These are phyloP conservation scores for Solanum peruvianum DNA, from an alignment of 257 asterid species.

Conservation along the genomic window DNA sequence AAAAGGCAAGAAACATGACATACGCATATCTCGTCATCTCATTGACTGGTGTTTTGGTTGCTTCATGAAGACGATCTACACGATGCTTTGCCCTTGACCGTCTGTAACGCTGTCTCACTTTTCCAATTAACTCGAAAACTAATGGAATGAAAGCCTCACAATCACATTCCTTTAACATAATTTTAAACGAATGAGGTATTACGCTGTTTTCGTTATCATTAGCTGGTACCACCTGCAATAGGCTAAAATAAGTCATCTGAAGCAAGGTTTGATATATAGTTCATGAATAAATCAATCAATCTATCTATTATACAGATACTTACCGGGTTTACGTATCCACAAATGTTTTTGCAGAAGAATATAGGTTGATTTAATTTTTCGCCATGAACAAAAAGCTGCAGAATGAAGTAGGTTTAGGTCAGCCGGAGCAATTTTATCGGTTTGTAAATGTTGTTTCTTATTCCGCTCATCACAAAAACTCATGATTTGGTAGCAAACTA, in stretches of 20 bases:
- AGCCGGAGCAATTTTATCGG: not conserved
- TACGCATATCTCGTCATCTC: constrained; percentile 94
- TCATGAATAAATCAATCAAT: not conserved
- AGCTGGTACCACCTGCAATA: constrained; percentile 71
- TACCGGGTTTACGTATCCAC: constrained; percentile 84
- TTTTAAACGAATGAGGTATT: constrained; percentile 78
- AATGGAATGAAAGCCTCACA: constrained; percentile 83
- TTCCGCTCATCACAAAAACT: not conserved
- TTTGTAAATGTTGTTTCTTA: not conserved
- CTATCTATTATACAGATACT: constrained; percentile 1
- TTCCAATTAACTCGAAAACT: constrained; percentile 61
- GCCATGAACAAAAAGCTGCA: constrained; percentile 68
- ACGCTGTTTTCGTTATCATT: constrained; percentile 34
- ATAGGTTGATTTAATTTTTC: constrained; percentile 88
- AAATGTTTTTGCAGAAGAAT: constrained; percentile 77
- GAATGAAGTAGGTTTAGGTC: not conserved
- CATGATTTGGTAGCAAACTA: not conserved
- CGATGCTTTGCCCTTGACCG: constrained; percentile 37
- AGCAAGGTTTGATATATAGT: not conserved
- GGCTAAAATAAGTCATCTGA: not conserved
- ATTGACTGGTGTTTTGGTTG: constrained; percentile 83
- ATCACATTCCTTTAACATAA: constrained; percentile 93
- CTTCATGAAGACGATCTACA: constrained; percentile 65
- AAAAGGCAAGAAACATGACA: not conserved
- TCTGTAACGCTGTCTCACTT: constrained; percentile 55